These are phyloP conservation scores for Eugenia klotzschiana DNA, from an alignment of 441 rosid genomes.

Conservation along the genomic window DNA sequence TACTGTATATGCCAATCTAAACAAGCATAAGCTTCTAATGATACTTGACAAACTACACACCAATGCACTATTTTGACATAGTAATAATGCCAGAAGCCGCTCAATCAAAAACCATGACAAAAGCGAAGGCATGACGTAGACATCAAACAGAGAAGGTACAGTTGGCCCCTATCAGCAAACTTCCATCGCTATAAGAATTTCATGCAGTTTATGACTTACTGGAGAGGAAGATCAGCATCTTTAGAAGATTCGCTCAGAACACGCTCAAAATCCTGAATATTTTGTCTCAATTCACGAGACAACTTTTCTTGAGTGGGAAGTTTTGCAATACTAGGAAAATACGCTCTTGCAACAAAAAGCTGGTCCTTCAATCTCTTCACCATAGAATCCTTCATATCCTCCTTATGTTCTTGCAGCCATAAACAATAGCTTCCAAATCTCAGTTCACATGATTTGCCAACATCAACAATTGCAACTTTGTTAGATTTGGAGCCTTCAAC, in stretches of 20 bases:
- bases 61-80: neutral
- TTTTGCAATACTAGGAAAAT: constrained; percentile 87
- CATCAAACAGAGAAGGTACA: neutral
- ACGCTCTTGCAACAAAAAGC: constrained; percentile 90
- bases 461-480: constrained; percentile 19
- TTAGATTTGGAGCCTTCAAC: constrained; percentile 2
- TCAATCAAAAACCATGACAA: neutral
- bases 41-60: neutral
- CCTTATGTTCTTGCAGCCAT: constrained; percentile 70
- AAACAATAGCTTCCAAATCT: constrained; percentile 85
- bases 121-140: neutral
- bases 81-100: neutral
- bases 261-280: constrained; percentile 85
- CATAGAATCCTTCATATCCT: constrained; percentile 60
- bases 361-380: constrained; percentile 79
- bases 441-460: constrained; percentile 47
- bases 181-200: neutral
- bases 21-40: neutral
- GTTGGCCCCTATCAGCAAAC: neutral
- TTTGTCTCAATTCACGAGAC: constrained; percentile 65
- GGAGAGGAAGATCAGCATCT: constrained; percentile 71
- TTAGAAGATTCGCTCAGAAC: constrained; percentile 68
- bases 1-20: neutral
- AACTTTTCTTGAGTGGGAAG: constrained; percentile 59
- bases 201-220: constrained; percentile 39